Evolutionary conservation across 1,139 yeast genomes (phyloP).

Genomic region (Protomyces inundatus): DNA sequence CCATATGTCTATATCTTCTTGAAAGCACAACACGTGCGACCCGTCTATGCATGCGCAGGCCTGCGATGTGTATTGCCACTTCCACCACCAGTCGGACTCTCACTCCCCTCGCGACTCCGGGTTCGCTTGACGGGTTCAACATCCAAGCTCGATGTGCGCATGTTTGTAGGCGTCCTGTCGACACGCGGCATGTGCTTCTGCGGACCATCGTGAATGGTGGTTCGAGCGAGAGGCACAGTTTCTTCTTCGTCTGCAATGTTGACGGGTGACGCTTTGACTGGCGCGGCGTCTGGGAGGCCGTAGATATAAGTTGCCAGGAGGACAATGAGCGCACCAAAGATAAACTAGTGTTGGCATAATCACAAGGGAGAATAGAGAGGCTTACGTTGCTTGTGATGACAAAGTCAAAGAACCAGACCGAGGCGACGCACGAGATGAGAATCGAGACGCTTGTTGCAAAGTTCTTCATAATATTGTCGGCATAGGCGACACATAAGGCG

Average conservation of each 20-base stretch:
- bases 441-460: constrained; percentile 45
- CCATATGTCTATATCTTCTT: too few species aligned
- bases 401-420: constrained; percentile 41
- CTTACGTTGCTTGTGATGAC: constrained; percentile 36
- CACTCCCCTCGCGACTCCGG: not conserved
- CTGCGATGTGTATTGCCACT: too few species aligned
- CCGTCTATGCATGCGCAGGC: too few species aligned
- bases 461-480: constrained; percentile 44
- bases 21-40: too few species aligned
- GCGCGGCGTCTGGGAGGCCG: constrained; percentile 31
- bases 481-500: constrained; percentile 44
- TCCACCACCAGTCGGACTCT: too few species aligned
- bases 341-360: constrained; percentile 31
- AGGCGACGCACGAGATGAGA: constrained; percentile 42
- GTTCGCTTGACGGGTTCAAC: not conserved
- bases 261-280: not conserved
- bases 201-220: not conserved
- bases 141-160: not conserved
- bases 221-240: not conserved
- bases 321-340: constrained; percentile 41
- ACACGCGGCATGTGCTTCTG: too few species aligned
- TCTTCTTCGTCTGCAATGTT: not conserved
- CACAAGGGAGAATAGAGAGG: not conserved
- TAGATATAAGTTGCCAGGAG: constrained; percentile 42
- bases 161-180: too few species aligned